Percentiles rank a stretch among this genome's conserved stretches.
Evolutionary conservation across 1,139 yeast species (phyloP).

Genomic region (Pichia kudriavzevii): DNA sequence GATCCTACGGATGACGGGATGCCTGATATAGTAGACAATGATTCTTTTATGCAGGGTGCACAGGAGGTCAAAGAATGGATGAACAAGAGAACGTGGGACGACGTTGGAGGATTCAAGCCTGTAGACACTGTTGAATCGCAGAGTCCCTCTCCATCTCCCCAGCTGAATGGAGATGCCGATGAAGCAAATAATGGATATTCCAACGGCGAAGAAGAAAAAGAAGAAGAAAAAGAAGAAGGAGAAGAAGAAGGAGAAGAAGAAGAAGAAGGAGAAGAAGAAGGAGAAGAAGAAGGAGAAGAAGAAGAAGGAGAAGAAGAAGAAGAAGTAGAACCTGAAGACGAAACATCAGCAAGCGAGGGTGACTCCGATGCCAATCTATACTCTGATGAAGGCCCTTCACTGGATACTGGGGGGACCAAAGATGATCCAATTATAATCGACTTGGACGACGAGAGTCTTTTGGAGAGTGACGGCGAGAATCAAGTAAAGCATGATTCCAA

Average conservation of each 20-base stretch:
- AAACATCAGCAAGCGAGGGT: background rate
- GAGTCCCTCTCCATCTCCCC: too few relatives aligned
- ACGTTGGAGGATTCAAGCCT: constrained; percentile 3
- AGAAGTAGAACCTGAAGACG: background rate
- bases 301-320: background rate
- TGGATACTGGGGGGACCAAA: constrained; percentile 14
- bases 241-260: constrained; percentile 2
- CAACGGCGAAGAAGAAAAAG: background rate
- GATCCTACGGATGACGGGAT: too few relatives aligned
- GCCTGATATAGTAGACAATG: too few relatives aligned
- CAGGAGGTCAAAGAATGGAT: constrained; percentile 5
- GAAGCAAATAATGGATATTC: background rate
- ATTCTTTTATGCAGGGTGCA: constrained; percentile 1
- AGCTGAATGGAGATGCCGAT: background rate
- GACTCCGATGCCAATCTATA: background rate
- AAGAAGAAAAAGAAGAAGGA: background rate
- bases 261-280: background rate
- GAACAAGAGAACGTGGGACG: constrained; percentile 3
- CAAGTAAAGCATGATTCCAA: background rate
- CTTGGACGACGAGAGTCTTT: constrained; percentile 4
- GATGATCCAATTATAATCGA: constrained; percentile 23
- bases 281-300: background rate
- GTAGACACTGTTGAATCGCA: background rate
- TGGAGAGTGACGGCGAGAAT: constrained; percentile 2
- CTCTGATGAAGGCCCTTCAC: background rate